Base-by-base conservation (phyloP, 1,139 yeast genomes). In the Spencermartinsiella ligniputridi region DNA sequence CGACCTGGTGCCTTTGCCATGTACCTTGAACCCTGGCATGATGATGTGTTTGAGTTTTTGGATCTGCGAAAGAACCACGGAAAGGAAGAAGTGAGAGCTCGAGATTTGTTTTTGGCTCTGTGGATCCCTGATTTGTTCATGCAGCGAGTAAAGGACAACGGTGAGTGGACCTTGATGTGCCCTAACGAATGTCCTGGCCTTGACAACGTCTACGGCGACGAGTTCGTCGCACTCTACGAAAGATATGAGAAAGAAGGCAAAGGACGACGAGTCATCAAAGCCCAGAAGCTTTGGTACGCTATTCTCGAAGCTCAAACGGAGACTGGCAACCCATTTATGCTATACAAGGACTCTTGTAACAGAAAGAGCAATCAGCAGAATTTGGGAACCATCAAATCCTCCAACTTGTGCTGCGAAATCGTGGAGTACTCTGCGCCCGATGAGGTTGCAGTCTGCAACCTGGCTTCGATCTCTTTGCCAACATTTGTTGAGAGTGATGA, bases 1-100 rank as follows among this genome's bases (percentile, higher is more conserved):
- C 79, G 96, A 62, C 96, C 96, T 2, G 96, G 96, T 60, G 96
- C 96, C 12, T 84, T 87, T 65, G 95, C 96, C 35, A 69, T 87
- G 46, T 87, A 87, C 66, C 71, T 87, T 47, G 96, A 87, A 69
- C 95, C 96, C 54, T 87, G 96, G 96, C 96, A 87, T 61, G 78
- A 87, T 19, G 96, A 87, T 62, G 76, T 87, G 46, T 82, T 85
- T 62, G 95, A 86, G 49, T 83, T 87, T 61, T 71, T 87, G 45
- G 94, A 87, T 55, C 77, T 87, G 55, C 79, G 95, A 67, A 87
- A 87, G 70, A 87, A 86, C 64, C 95, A 87, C 62, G 96, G 96
- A 52, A 87, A 85, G 61, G 96, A 87, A 68, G 96, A 87, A 69
- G 76, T 82, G 58, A 79, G 96, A 65, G 95, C 96, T 11, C 78